phyloP scores from a whole-genome alignment of 306 rosid genomes.

The Vigna mungo region DNA sequence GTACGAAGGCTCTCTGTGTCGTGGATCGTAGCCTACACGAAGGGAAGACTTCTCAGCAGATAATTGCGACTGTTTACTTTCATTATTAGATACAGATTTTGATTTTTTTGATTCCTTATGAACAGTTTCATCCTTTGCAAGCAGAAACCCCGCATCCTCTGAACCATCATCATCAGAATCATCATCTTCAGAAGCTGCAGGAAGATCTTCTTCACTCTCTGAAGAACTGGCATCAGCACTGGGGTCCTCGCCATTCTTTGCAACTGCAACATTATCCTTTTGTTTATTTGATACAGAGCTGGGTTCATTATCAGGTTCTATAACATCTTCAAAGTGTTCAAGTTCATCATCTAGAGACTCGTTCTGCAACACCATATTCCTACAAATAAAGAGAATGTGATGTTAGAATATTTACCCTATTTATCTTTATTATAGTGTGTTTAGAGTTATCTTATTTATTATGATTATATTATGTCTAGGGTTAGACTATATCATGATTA shows the following conservation, averaged over 20 bases:
- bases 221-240: slow-evolving; percentile 63
- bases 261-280: slow-evolving; percentile 38
- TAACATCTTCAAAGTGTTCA: slow-evolving; percentile 90
- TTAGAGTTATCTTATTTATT: no score
- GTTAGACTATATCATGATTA: no score
- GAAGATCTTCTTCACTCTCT: slow-evolving; percentile 64
- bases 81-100: slow-evolving; percentile 43
- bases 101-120: slow-evolving; percentile 45
- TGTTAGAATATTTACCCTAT: no score
- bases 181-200: slow-evolving; percentile 71
- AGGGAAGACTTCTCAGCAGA: slow-evolving; percentile 55
- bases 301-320: slow-evolving; percentile 60
- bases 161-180: slow-evolving; percentile 65
- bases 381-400: slow-evolving; percentile 46
- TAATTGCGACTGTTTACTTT: slow-evolving; percentile 46
- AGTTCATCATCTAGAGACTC: slow-evolving; percentile 84
- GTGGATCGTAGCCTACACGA: slow-evolving; percentile 91
- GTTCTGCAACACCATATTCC: slow-evolving; percentile 81
- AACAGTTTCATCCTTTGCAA: slow-evolving; percentile 51
- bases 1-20: slow-evolving; percentile 82
- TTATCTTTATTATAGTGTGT: no score
- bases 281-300: slow-evolving; percentile 47
- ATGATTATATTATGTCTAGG: no score
- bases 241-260: slow-evolving; percentile 47
- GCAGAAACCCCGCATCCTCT: slow-evolving; percentile 58